Base-by-base conservation (phyloP, 2,329 filamentous ascomycete genomes). In the Mollisia scopiformis region DNA sequence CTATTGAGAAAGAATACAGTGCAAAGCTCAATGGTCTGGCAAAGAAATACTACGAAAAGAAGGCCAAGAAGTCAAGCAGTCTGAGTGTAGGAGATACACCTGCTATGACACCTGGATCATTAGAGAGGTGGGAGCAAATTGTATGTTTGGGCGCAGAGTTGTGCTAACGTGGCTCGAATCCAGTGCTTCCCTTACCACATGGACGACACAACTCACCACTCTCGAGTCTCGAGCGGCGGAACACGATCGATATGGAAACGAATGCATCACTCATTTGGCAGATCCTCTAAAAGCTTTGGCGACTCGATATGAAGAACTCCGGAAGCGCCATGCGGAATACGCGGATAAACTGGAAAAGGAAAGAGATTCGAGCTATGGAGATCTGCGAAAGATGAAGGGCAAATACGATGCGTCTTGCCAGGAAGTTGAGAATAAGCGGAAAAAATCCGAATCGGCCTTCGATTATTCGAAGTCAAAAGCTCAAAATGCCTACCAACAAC, bases 31-130 rank as follows among this genome's bases (percentile, higher is more conserved):
- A 86, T 69, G 88, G 87, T 2, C 81, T 99, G 54, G 95, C 94
- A 58, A 96, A 95, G 81, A 97, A 95, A 76, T 98, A 97, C 80
- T 95, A 92, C 73, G 96, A 99, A 72, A 96, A 96, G 82, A 99
- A 98, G 82, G 88, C 91, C 50, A 93, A 89, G 77, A 97, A 95
- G 79, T 89, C 90, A 46, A 90, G 92, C 68, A 89, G 84, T 71
- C 77, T 99, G 69, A 97, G 93, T 74, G 95, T 98, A 56, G 95
- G 95, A 71, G 95, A 99, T 72, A 95, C 88, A 25, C 95, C 95
- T 37, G 86, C 87, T 61, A 90, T 98, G 83, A 98, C 95, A 2
- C 95, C 95, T 1, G 95, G 96, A 2, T 98, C 94, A 33, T 85
- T 99, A 56, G 95, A 99, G 77, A 96, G 88, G 88, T 89, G 77